A percentile compares a stretch with the other conserved stretches of the same genome.
These are phyloP conservation scores for Botrytis elliptica DNA, from an alignment of 2,329 filamentous ascomycete species.

Conservation along the genomic window DNA sequence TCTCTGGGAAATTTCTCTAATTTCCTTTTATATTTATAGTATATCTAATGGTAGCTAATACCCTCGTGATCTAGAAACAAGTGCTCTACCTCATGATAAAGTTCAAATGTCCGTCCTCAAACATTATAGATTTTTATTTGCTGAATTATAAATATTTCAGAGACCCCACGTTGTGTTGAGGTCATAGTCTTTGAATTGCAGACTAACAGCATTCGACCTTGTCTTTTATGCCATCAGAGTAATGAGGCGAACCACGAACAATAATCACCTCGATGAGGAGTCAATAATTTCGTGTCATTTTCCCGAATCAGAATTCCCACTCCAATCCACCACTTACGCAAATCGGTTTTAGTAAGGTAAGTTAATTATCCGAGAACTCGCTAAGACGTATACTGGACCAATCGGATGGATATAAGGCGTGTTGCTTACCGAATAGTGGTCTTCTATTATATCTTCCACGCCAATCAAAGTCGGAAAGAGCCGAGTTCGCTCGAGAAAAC, in stretches of 20 bases:
- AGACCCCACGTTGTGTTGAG: not conserved
- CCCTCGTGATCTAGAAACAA: not conserved
- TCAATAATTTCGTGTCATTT: not conserved
- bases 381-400: not conserved
- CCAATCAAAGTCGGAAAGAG: not conserved
- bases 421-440: not conserved
- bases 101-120: fast-evolving
- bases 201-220: not conserved
- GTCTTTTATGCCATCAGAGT: not conserved
- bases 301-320: not conserved
- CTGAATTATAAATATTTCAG: not conserved
- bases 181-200: not conserved
- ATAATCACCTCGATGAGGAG: not conserved
- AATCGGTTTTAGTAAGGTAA: not conserved
- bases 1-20: no score
- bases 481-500: fast-evolving
- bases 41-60: not conserved
- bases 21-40: no score
- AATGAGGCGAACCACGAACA: not conserved
- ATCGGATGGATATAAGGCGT: no score
- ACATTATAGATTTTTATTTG: fast-evolving
- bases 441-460: no score
- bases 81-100: not conserved
- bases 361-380: not conserved
- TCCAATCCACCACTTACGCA: not conserved